Evolutionary conservation across 1,139 yeast genomes (phyloP), one percentile per base, ranked within the genome.

Genomic region (Blastobotrys arbuscula): DNA sequence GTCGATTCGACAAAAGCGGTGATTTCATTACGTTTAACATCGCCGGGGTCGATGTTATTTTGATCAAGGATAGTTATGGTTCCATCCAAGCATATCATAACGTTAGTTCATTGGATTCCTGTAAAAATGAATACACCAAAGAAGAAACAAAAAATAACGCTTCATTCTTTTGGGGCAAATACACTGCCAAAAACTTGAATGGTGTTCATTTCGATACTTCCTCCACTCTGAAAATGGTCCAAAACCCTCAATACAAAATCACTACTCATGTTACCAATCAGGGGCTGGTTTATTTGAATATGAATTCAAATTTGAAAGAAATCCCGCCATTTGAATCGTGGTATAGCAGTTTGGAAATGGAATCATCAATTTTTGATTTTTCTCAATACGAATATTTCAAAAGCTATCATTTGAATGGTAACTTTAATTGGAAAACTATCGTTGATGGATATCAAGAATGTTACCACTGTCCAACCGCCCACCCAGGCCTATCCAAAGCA

Each of bases 391-490:
- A 47, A 26, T 47, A 42, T 16, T 33, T 30, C 43, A 42, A 43
- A 24, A 47, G 46, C 21, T 47, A 42, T 28, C 24, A 42, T 23
- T 41, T 47, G 15, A 38, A 30, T 13, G 49, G 49, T 10, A 39
- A 42, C 15, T 47, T 47, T 23, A 47, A 47, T 23, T 47, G 49
- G 49, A 47, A 47, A 33, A 44, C 49, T n/a, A 30, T 47, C 19
- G 46, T 42, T 23, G 49, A 47, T 36, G 49, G 46, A n/a, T 47
- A 47, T 21, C 49, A 47, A 21, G 49, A 47, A 20, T 47, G 49
- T 40, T 47, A 47, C 21, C 49, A 47, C 20, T 47, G 49, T 21
- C 46, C 49, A 12, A 42, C 46, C 5, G 46, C 49, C 13, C 49
- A 47, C 26, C 49, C 49, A 42, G 49, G 45, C 15, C 43, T 47